Base-by-base conservation (phyloP, 305 asterid genomes). In the Caryopteris hybrid region DNA sequence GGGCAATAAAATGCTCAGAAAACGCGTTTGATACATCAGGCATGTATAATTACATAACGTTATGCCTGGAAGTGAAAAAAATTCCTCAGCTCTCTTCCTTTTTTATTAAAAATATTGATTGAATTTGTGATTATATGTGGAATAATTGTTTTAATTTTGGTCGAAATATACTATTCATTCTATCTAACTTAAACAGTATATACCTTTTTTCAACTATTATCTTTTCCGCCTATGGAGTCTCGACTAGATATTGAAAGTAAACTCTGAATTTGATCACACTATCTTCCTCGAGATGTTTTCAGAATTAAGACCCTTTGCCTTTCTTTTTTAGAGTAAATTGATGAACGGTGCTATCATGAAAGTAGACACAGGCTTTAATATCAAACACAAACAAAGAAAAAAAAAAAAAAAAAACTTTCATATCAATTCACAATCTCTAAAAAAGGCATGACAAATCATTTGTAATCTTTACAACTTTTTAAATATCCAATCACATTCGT, bases 1-100 rank as follows among this genome's bases (percentile, higher is more conserved):
- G 31, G 55, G 47, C 16, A 66, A 29, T 38, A n/a, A 29, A 56
- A 50, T 65, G 21, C 23, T 31, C 72, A 55, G 46, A 22, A 66
- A 66, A 22, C 33, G 8, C 41, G 29, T 43, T 68, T 27, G 17
- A 54, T 54, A 42, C 42, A 25, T 53, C 52, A 52, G 3, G 46
- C 36, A n/a, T 31, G 5, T 31, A 5, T 31, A 5, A 31, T 31
- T 31, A 31, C 0, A 1, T 2, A 8, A 36, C 11, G 10, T 36
- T 36, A 10, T 36, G 11, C 41, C 10, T 8, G 41, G 41, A 31
- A 31, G 36, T 31, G 10, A 8, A 36, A 6, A 36, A 6, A 36
- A 6, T 10, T 25, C 4, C 31, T 25, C 31, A 25, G 2, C 31
- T 25, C 4, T 25, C 4, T 25, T 4, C 2, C 4, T 25, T 2